These are phyloP conservation scores for Trichophyton verrucosum DNA, from an alignment of 2,329 filamentous ascomycete species.

Conservation along the genomic window DNA sequence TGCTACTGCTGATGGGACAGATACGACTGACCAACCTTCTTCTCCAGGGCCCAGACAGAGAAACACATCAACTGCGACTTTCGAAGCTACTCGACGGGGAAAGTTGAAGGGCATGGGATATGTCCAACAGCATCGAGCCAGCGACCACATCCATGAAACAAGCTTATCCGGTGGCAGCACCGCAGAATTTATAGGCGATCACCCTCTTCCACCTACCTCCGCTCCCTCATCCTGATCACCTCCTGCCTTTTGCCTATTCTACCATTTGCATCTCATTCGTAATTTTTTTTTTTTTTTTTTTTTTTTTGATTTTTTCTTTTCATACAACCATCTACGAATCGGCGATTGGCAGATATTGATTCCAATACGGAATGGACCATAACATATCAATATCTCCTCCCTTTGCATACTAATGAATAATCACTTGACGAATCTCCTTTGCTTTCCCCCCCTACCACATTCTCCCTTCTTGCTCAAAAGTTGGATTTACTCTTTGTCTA, in stretches of 20 bases:
- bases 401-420: conserved; percentile 9
- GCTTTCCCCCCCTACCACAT: not conserved
- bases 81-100: conserved; percentile 19
- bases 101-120: conserved; percentile 38
- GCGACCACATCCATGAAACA: conserved; percentile 36
- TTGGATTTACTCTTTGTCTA: not conserved
- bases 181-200: conserved; percentile 16
- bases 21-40: conserved; percentile 12
- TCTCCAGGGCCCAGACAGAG: not conserved
- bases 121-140: conserved; percentile 37
- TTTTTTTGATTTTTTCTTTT: too few relatives aligned
- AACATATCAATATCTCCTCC: conserved; percentile 11
- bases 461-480: not conserved
- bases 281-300: too few relatives aligned
- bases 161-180: conserved; percentile 29
- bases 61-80: conserved; percentile 8
- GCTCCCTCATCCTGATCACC: not conserved
- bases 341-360: not conserved
- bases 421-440: conserved; percentile 6
- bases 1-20: conserved; percentile 17
- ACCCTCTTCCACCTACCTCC: not conserved
- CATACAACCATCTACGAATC: not conserved
- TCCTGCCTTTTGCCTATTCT: too few relatives aligned
- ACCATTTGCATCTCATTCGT: not conserved
- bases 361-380: conserved; percentile 12